Conservation (phyloP, 352 stramenopile genomes). For the Phytopythium ostracodes region DNA sequence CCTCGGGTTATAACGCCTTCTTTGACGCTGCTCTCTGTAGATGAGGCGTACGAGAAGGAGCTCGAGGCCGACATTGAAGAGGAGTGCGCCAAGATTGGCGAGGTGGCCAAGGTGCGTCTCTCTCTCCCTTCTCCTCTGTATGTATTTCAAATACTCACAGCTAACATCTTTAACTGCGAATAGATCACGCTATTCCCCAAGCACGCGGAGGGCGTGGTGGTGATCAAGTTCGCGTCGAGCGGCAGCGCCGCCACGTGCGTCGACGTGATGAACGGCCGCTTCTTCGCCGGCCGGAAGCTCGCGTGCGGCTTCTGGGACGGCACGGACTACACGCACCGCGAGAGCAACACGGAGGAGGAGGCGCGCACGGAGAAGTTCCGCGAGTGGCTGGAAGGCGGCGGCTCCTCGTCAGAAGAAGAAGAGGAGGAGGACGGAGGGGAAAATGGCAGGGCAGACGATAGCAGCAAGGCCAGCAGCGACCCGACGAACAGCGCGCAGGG, state of each 20-base stretch:
- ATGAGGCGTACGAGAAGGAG: slow-evolving; percentile 67
- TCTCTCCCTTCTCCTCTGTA: no score
- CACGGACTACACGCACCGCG: slow-evolving; percentile 90
- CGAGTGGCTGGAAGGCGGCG: slow-evolving; percentile 90
- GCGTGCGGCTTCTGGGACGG: slow-evolving; percentile 94
- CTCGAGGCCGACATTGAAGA: slow-evolving; percentile 75
- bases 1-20: not conserved
- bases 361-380: slow-evolving; percentile 92
- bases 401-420: slow-evolving; percentile 46
- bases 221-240: slow-evolving; percentile 92
- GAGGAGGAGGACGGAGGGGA: slow-evolving; percentile 16
- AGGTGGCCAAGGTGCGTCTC: slow-evolving; percentile 62
- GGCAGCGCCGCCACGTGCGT: slow-evolving; percentile 84
- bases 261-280: slow-evolving; percentile 87
- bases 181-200: slow-evolving; percentile 96
- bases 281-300: slow-evolving; percentile 86
- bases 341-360: slow-evolving; percentile 76
- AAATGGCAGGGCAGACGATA: not conserved
- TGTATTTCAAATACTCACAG: not conserved
- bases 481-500: not conserved
- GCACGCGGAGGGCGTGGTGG: slow-evolving; percentile 89
- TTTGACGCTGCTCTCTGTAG: slow-evolving; percentile 11
- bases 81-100: slow-evolving; percentile 85
- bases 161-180: slow-evolving; percentile 36
- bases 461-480: not conserved